Percentiles rank a stretch among this genome's conserved stretches.
These are phyloP conservation scores for Adiantum capillusveneris DNA, from an alignment of 75 land plant genomes.

Conservation along the genomic window DNA sequence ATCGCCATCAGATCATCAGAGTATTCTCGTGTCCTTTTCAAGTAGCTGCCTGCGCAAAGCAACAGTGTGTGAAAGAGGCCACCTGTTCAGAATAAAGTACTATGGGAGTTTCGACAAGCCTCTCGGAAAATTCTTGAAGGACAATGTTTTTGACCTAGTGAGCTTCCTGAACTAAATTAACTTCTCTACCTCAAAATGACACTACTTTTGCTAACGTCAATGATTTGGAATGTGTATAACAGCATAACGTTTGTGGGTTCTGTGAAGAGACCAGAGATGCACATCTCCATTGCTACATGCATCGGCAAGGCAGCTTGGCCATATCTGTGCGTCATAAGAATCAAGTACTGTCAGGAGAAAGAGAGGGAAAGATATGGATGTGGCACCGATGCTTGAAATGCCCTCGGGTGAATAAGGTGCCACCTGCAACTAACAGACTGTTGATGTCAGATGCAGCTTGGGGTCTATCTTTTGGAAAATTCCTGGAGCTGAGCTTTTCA, in stretches of 20 bases:
- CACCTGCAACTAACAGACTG: conserved; percentile 76
- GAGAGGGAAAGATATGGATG: conserved; percentile 98
- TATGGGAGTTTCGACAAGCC: conserved; percentile 82
- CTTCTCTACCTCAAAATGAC: neutral
- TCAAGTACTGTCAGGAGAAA: conserved; percentile 61
- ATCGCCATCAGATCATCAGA: conserved; percentile 47
- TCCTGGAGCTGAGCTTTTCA: conserved; percentile 92
- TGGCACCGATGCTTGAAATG: conserved; percentile 95
- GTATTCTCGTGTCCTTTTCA: conserved; percentile 75
- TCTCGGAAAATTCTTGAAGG: conserved; percentile 66
- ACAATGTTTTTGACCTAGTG: conserved; percentile 63
- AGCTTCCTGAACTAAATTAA: neutral
- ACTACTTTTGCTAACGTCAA: too few species aligned
- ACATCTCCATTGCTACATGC: conserved; percentile 70
- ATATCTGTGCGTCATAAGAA: conserved; percentile 31
- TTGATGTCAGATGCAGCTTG: conserved; percentile 96
- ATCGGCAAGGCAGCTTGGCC: conserved; percentile 68
- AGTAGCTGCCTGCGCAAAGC: conserved; percentile 52
- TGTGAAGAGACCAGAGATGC: conserved; percentile 68
- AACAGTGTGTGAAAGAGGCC: conserved; percentile 57
- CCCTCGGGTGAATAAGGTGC: conserved; percentile 52
- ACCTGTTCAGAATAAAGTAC: conserved; percentile 68
- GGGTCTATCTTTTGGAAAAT: conserved; percentile 96
- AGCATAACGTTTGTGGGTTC: conserved; percentile 40
- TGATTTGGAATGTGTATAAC: conserved; percentile 1